Percentiles rank a stretch among this genome's conserved stretches.
Evolutionary conservation across 2,329 filamentous ascomycete genomes (phyloP).

Genomic region (Fusarium cyanostomum): DNA sequence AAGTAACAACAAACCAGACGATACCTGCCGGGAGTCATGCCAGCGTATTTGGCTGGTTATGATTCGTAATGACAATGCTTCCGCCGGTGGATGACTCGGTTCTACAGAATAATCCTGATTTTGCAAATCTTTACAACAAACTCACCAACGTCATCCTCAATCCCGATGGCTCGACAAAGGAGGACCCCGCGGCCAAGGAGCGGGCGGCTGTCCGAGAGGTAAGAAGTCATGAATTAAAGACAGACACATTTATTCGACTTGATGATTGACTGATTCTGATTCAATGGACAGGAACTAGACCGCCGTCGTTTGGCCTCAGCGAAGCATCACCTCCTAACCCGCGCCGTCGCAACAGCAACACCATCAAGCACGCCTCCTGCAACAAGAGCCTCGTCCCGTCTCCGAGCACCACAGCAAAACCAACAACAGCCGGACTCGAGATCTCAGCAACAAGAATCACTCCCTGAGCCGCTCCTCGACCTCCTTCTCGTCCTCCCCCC

Average conservation of each 20-base stretch:
- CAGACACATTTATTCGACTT: too few species aligned
- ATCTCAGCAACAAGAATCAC: slow-evolving; percentile 31
- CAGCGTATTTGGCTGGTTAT: background rate
- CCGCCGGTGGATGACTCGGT: slow-evolving; percentile 66
- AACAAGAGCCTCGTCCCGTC: slow-evolving; percentile 41
- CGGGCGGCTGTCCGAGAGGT: slow-evolving; percentile 62
- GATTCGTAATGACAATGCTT: slow-evolving; percentile 55
- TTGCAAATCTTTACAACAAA: slow-evolving; percentile 65
- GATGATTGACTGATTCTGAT: background rate
- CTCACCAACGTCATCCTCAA: slow-evolving; percentile 65
- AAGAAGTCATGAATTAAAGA: slow-evolving; percentile 29
- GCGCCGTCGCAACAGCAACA: slow-evolving; percentile 59
- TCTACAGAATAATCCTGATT: slow-evolving; percentile 66
- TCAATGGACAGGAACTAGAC: slow-evolving; percentile 56
- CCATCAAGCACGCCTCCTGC: slow-evolving; percentile 42
- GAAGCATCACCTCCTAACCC: slow-evolving; percentile 60
- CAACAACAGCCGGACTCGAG: slow-evolving; percentile 36
- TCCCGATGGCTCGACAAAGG: slow-evolving; percentile 65
- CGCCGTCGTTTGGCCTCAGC: slow-evolving; percentile 58
- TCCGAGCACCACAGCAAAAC: slow-evolving; percentile 28
- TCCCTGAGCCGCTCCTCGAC: slow-evolving; percentile 60
- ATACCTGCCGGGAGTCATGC: background rate
- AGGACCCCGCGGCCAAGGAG: slow-evolving; percentile 60
- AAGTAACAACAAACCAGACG: slow-evolving; percentile 10
- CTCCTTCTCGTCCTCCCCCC: slow-evolving; percentile 65